Conservation (phyloP, 768 basidiomycete species). For the Chiua virens region DNA sequence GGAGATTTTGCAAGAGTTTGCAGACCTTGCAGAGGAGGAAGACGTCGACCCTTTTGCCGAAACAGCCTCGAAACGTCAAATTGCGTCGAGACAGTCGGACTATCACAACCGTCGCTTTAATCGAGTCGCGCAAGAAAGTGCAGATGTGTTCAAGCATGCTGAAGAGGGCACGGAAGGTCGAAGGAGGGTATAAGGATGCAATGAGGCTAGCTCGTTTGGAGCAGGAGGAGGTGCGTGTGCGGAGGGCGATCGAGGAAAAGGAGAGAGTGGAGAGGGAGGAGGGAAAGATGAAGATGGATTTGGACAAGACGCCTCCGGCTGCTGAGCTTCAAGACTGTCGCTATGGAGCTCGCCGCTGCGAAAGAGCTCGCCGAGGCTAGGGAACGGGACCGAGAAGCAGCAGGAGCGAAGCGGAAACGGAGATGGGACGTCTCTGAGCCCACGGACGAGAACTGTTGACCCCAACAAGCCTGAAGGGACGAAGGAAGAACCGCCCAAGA, state of each 20-base stretch:
- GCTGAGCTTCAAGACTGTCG: slow-evolving; percentile 74
- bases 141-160: slow-evolving; percentile 69
- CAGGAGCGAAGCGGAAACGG: slow-evolving; percentile 67
- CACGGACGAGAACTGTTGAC: slow-evolving; percentile 63
- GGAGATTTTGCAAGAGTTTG: slow-evolving; percentile 92
- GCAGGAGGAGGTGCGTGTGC: slow-evolving; percentile 87
- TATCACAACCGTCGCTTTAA: slow-evolving; percentile 92
- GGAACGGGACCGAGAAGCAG: slow-evolving; percentile 37
- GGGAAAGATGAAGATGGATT: slow-evolving; percentile 74
- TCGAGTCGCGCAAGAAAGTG: slow-evolving; percentile 78
- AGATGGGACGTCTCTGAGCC: slow-evolving; percentile 75
- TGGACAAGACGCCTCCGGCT: slow-evolving; percentile 90
- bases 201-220: slow-evolving; percentile 91
- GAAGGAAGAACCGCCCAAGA: slow-evolving; percentile 81
- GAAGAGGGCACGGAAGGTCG: slow-evolving; percentile 68
- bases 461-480: slow-evolving; percentile 63
- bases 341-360: slow-evolving; percentile 60
- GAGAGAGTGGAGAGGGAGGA: slow-evolving; percentile 74
- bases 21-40: slow-evolving; percentile 91
- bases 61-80: slow-evolving; percentile 90
- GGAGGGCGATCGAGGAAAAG: slow-evolving; percentile 85
- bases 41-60: slow-evolving; percentile 90
- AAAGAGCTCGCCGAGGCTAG: slow-evolving; percentile 39
- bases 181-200: slow-evolving; percentile 93
- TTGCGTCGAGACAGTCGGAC: slow-evolving; percentile 89